Conservation (phyloP, 192 early-diverging fungal species). For the Coemansia sp. region DNA sequence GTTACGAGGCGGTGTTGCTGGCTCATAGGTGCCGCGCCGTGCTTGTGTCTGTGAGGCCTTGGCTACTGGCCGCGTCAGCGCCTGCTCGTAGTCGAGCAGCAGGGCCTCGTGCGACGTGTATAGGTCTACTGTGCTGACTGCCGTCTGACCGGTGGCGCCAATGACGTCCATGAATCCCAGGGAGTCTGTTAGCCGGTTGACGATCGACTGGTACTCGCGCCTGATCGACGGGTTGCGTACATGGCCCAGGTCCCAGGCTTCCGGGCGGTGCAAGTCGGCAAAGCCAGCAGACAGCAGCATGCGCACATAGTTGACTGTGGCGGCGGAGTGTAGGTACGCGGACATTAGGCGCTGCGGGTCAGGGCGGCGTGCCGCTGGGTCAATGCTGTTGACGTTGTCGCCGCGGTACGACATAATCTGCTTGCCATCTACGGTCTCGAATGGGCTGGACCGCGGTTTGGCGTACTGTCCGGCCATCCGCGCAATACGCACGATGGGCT, state of each 20-base stretch:
- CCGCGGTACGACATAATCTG: slow-evolving; percentile 90
- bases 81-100: slow-evolving; percentile 89
- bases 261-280: slow-evolving; percentile 91
- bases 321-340: slow-evolving; percentile 97
- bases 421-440: slow-evolving; percentile 82
- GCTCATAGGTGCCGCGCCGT: slow-evolving; percentile 41
- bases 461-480: slow-evolving; percentile 99
- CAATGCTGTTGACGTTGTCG: slow-evolving; percentile 98
- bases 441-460: slow-evolving; percentile 93
- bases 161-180: slow-evolving; percentile 95
- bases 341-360: slow-evolving; percentile 92
- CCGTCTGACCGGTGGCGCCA: slow-evolving; percentile 75
- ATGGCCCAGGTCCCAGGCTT: slow-evolving; percentile 87
- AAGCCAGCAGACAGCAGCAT: slow-evolving; percentile 81
- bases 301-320: slow-evolving; percentile 94
- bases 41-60: slow-evolving; percentile 21
- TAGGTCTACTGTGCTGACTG: slow-evolving; percentile 83
- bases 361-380: slow-evolving; percentile 79
- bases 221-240: slow-evolving; percentile 78
- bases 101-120: slow-evolving; percentile 97
- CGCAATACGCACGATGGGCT: slow-evolving; percentile 93
- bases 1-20: slow-evolving; percentile 44
- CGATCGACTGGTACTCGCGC: slow-evolving; percentile 88
- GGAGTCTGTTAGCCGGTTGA: slow-evolving; percentile 83
- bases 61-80: slow-evolving; percentile 72